Conservation (phyloP, 2,329 filamentous ascomycete genomes). For the Calonectria hongkongensis region DNA sequence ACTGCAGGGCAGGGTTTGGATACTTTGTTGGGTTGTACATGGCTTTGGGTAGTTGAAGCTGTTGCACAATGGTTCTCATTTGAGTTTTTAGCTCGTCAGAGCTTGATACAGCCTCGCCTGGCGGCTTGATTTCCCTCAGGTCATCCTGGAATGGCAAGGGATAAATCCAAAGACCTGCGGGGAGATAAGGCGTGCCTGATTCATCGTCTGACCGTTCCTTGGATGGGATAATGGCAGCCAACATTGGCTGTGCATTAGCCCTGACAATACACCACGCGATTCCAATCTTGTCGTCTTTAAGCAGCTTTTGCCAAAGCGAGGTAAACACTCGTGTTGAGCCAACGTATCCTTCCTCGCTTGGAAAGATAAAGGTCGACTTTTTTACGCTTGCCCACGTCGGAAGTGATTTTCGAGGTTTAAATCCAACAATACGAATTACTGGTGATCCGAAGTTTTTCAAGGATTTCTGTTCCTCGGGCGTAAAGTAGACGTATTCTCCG, state of each 20-base stretch:
- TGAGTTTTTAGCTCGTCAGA: slow-evolving; percentile 84
- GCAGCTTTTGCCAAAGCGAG: slow-evolving; percentile 90
- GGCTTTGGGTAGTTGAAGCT: slow-evolving; percentile 90
- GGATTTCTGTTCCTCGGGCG: slow-evolving; percentile 85
- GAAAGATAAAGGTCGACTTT: slow-evolving; percentile 94
- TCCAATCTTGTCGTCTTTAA: slow-evolving; percentile 86
- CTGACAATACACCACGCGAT: slow-evolving; percentile 93
- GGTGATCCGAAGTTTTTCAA: slow-evolving; percentile 89
- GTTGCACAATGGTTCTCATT: slow-evolving; percentile 89
- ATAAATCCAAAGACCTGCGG: slow-evolving; percentile 91
- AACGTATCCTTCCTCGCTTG: slow-evolving; percentile 90
- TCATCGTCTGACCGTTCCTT: slow-evolving; percentile 78
- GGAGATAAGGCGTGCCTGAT: slow-evolving; percentile 81
- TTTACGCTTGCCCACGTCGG: slow-evolving; percentile 90
- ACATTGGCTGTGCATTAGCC: slow-evolving; percentile 84
- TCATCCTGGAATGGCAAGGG: slow-evolving; percentile 94
- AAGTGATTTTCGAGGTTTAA: slow-evolving; percentile 86
- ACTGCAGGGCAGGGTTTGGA: slow-evolving; percentile 93
- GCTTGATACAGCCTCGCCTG: slow-evolving; percentile 70
- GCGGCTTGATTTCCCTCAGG: slow-evolving; percentile 83
- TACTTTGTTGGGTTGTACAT: slow-evolving; percentile 91
- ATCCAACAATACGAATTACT: slow-evolving; percentile 91
- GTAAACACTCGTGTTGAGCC: slow-evolving; percentile 96
- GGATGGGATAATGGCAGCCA: slow-evolving; percentile 89
- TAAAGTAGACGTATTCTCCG: slow-evolving; percentile 91